A percentile compares a stretch with the other conserved stretches of the same genome.
Evolutionary conservation across 805 yeast species (phyloP).

Genomic region (Tetrapisispora arboricola): DNA sequence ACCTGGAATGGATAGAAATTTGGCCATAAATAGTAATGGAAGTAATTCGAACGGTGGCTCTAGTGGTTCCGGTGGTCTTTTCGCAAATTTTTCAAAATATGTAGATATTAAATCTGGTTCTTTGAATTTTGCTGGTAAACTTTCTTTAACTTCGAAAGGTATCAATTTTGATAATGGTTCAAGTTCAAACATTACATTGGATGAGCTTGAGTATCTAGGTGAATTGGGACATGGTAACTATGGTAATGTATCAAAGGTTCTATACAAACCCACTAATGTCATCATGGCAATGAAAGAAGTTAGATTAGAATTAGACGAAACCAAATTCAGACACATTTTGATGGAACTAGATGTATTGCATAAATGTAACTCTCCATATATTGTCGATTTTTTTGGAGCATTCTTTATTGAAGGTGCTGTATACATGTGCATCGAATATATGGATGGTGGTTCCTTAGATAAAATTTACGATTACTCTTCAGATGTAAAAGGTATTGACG

Average conservation of each 20-base stretch:
- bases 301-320: conserved; percentile 81
- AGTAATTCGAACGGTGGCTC: conserved; percentile 34
- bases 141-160: conserved; percentile 85
- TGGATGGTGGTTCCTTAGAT: conserved; percentile 94
- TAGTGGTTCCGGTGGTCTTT: conserved; percentile 41
- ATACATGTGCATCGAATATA: conserved; percentile 94
- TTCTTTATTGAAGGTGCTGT: conserved; percentile 97
- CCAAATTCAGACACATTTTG: conserved; percentile 85
- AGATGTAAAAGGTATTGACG: conserved; percentile 54
- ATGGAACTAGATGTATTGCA: conserved; percentile 95
- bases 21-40: conserved; percentile 12
- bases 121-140: conserved; percentile 85
- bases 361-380: conserved; percentile 79
- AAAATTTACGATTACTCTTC: conserved; percentile 55
- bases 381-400: conserved; percentile 95
- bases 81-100: conserved; percentile 69
- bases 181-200: conserved; percentile 74
- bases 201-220: conserved; percentile 70
- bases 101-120: conserved; percentile 89
- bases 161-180: conserved; percentile 85
- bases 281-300: conserved; percentile 98
- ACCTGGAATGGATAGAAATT: conserved; percentile 4
- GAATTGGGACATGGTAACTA: conserved; percentile 95
- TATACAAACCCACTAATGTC: conserved; percentile 86
- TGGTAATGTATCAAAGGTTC: conserved; percentile 88